These are phyloP conservation scores for Ascochyta rabiei DNA, from an alignment of 2,329 filamentous ascomycete species.

Conservation along the genomic window DNA sequence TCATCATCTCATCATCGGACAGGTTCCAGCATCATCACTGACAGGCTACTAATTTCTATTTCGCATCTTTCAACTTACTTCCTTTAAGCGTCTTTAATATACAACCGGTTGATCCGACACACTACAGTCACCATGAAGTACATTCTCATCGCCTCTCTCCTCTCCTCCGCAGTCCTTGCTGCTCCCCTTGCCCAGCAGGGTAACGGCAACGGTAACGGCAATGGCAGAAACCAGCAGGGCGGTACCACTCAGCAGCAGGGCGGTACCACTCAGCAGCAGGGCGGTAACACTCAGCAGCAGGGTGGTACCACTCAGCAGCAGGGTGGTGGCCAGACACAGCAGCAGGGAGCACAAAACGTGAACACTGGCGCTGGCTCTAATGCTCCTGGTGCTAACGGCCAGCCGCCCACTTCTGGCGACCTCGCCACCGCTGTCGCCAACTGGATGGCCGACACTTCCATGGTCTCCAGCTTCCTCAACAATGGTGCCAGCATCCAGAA, in stretches of 20 bases:
- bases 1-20: conserved; percentile 28
- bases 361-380: conserved; percentile 21
- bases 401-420: conserved; percentile 35
- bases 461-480: conserved; percentile 49
- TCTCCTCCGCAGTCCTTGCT: conserved; percentile 40
- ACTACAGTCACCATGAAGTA: conserved; percentile 43
- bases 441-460: conserved; percentile 47
- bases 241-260: background rate
- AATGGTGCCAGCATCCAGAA: conserved; percentile 41
- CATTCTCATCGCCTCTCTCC: conserved; percentile 43
- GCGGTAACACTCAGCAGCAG: conserved; percentile 7
- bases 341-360: conserved; percentile 7
- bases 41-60: conserved; percentile 34
- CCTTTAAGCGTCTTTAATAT: conserved; percentile 18
- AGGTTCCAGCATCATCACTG: conserved; percentile 37
- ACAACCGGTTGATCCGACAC: conserved; percentile 25
- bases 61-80: conserved; percentile 23
- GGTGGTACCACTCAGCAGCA: conserved; percentile 16
- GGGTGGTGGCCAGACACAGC: conserved; percentile 14
- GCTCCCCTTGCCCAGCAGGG: conserved; percentile 38
- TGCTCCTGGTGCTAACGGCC: conserved; percentile 14
- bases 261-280: conserved; percentile 4
- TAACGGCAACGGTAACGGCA: conserved; percentile 21
- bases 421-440: conserved; percentile 46
- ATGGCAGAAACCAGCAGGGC: conserved; percentile 10